Evolutionary conservation across 352 stramenopile species (phyloP).

Genomic region (Phytophthora megakarya): DNA sequence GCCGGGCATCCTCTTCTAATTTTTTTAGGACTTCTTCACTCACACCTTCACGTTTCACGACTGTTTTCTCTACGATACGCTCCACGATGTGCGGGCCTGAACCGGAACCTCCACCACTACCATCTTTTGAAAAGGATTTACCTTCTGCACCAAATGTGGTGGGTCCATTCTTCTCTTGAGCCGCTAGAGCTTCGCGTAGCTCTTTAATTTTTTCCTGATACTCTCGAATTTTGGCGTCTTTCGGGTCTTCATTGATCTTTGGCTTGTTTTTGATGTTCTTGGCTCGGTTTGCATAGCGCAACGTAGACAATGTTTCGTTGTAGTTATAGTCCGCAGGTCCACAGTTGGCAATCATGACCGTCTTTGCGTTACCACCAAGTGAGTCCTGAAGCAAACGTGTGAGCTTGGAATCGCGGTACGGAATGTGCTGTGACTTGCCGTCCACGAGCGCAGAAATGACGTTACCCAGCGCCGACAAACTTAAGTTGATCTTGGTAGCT

Average conservation of each 20-base stretch:
- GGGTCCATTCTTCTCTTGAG: slow-evolving; percentile 54
- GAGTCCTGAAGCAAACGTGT: slow-evolving; percentile 89
- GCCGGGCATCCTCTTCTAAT: slow-evolving; percentile 71
- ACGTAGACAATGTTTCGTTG: slow-evolving; percentile 92
- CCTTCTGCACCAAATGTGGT: slow-evolving; percentile 13
- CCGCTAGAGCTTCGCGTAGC: slow-evolving; percentile 53
- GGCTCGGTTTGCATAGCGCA: slow-evolving; percentile 93
- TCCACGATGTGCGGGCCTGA: slow-evolving; percentile 55
- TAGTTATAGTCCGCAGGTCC: slow-evolving; percentile 97
- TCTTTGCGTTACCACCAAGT: slow-evolving; percentile 96
- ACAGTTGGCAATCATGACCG: slow-evolving; percentile 97
- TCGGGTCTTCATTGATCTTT: slow-evolving; percentile 92
- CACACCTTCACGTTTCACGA: slow-evolving; percentile 76
- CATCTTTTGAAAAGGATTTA: slow-evolving; percentile 25
- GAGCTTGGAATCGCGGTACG: slow-evolving; percentile 92
- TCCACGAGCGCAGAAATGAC: slow-evolving; percentile 87
- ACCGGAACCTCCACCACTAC: slow-evolving; percentile 30
- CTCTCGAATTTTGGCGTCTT: slow-evolving; percentile 64
- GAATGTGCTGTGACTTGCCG: slow-evolving; percentile 93
- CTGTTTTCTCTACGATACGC: slow-evolving; percentile 74
- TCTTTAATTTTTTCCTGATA: slow-evolving; percentile 73
- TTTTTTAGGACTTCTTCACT: slow-evolving; percentile 82
- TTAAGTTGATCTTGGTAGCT: slow-evolving; percentile 91
- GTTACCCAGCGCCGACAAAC: slow-evolving; percentile 78
- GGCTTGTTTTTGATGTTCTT: slow-evolving; percentile 96